Conservation (phyloP, 257 asterid species). For the Nicotiana noctiflora region DNA sequence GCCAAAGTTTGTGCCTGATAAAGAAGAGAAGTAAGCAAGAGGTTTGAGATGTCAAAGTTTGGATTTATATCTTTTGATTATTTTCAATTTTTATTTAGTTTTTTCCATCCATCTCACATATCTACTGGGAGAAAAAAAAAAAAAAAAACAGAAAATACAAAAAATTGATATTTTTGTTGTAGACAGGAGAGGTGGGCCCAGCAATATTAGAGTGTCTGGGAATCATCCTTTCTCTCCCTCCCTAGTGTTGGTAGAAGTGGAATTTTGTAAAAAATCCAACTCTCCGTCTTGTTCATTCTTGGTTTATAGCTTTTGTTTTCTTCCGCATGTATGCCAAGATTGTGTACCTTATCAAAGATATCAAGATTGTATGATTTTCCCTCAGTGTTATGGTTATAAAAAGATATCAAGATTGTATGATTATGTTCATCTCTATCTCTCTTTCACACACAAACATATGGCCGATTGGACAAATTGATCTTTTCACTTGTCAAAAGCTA, state of each 20-base stretch:
- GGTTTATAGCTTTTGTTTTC: neutral
- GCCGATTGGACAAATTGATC: neutral
- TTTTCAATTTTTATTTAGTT: neutral
- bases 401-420: too few relatives aligned
- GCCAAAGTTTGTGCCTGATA: conserved; percentile 62
- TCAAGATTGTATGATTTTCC: neutral
- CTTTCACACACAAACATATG: neutral
- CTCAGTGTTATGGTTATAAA: neutral
- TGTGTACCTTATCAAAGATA: conserved; percentile 4
- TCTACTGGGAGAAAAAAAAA: conserved; percentile 12
- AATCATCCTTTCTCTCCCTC: conserved; percentile 30
- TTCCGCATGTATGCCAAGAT: neutral
- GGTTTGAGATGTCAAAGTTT: conserved; percentile 11
- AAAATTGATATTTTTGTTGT: conserved; percentile 21
- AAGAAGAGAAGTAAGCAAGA: conserved; percentile 38
- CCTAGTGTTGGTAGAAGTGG: too few relatives aligned
- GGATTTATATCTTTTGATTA: conserved; percentile 13
- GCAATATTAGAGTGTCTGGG: conserved; percentile 61
- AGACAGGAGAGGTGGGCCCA: conserved; percentile 40
- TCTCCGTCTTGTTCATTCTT: conserved; percentile 16
- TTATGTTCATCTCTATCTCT: neutral
- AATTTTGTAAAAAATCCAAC: conserved; percentile 44
- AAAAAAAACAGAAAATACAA: neutral
- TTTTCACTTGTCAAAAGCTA: neutral
- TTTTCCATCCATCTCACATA: conserved; percentile 4